Conservation (phyloP, 805 yeast genomes). For the Candida anglica region DNA sequence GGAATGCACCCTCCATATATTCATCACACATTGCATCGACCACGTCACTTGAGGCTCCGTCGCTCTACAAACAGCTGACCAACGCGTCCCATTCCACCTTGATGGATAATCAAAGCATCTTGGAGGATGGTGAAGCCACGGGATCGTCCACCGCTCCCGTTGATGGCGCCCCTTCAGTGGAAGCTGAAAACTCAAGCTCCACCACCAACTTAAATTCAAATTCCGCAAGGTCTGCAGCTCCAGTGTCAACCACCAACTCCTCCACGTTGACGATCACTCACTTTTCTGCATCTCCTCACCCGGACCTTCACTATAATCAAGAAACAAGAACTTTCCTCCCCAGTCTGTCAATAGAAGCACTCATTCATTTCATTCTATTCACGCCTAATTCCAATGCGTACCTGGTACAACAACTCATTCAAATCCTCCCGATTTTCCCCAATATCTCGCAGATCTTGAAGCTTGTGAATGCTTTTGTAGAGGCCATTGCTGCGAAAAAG, state of each 20-base stretch:
- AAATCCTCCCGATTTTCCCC: conserved; percentile 33
- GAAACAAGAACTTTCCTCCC: conserved; percentile 34
- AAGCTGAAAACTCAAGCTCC: no score
- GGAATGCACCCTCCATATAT: no score
- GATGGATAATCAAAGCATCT: no score
- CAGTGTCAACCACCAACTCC: background rate
- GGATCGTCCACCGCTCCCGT: no score
- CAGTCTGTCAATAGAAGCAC: conserved; percentile 62
- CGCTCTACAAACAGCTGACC: no score
- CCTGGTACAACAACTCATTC: conserved; percentile 15
- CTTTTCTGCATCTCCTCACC: conserved; percentile 30
- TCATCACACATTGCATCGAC: no score
- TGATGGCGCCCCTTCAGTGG: no score
- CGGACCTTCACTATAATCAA: conserved; percentile 42
- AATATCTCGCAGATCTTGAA: conserved; percentile 25
- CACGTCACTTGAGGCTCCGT: background rate
- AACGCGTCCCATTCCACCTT: background rate
- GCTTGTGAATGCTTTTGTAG: conserved; percentile 9
- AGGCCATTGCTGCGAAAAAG: conserved; percentile 5
- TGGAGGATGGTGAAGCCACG: no score
- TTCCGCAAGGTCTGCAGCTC: background rate
- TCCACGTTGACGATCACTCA: no score
- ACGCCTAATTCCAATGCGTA: conserved; percentile 10
- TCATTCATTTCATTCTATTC: conserved; percentile 67
- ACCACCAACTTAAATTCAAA: background rate